phyloP scores from a whole-genome alignment of 129 eudicot genomes.

The Mikania micrantha region DNA sequence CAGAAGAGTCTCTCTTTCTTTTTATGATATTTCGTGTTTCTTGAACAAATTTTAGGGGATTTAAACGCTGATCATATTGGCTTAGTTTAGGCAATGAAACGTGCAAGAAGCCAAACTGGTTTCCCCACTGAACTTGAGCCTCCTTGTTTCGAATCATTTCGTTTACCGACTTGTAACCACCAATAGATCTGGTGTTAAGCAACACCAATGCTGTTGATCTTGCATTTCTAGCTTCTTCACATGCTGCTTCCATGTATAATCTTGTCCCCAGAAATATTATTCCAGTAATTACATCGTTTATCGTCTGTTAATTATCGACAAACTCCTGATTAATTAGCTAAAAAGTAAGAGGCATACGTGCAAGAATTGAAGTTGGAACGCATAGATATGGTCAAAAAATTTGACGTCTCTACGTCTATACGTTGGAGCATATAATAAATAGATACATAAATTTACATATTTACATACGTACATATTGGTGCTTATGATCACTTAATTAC shows the following conservation, averaged over 20 bases:
- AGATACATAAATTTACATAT: no score
- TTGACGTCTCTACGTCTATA: no score
- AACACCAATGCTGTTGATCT: slow-evolving; percentile 63
- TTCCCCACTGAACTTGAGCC: slow-evolving; percentile 63
- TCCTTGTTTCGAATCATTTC: slow-evolving; percentile 59
- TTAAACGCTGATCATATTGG: background rate
- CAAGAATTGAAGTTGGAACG: no score
- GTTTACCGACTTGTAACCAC: slow-evolving; percentile 61
- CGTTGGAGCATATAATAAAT: no score
- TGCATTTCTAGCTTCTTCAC: slow-evolving; percentile 27
- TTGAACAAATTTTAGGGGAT: slow-evolving; percentile 50
- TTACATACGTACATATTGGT: no score
- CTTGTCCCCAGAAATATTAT: slow-evolving; percentile 56
- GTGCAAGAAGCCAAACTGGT: slow-evolving; percentile 66
- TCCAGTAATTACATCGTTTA: slow-evolving; percentile 81
- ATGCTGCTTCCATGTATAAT: slow-evolving; percentile 61
- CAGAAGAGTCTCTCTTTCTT: slow-evolving; percentile 55
- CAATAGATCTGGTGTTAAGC: slow-evolving; percentile 65
- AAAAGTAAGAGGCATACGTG: no score
- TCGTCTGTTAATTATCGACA: slow-evolving; percentile 44
- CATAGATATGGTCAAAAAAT: background rate
- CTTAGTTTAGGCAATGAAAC: slow-evolving; percentile 48
- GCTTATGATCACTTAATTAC: no score
- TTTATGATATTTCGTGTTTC: slow-evolving; percentile 40
- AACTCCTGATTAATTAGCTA: no score